Evolutionary conservation across 768 basidiomycete genomes (phyloP), one percentile per base, ranked within the genome.

Genomic region (Cystofilobasidium macerans): DNA sequence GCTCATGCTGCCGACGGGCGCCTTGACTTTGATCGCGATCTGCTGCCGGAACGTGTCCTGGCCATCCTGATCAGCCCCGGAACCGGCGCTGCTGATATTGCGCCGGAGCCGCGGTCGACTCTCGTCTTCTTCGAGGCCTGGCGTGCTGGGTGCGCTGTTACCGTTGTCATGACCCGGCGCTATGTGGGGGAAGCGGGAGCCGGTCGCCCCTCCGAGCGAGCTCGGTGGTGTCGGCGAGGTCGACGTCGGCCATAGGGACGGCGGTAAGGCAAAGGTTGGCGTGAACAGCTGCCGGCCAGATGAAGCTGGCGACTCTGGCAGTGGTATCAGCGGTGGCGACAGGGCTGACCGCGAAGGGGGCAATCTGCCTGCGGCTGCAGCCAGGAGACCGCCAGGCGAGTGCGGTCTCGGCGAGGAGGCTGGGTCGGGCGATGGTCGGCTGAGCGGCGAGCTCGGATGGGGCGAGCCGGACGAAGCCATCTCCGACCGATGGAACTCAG

Each of bases 1-100:
- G 22, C 42, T 47, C 67, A 68, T 68, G 56, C 47, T 38, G 20
- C 67, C 67, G 24, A 68, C 67, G 11, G 67, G 67, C 7, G 61
- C 67, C 26, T 43, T 45, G 35, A 68, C 47, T n/a, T 36, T 58
- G 45, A 68, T 64, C 35, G 38, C 57, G 22, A 68, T 57, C 45
- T 54, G 30, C 30, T 62, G 51, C 18, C 26, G 47, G 32, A 68
- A 68, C 33, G 60, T 67, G 36, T 67, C 65, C n/a, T 61, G 45
- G 8, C 43, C 36, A 20, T 64, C 63, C 51, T 54, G 51, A 20
- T 54, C 51, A 5, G 12, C 51, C 12, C 28, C 30, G 18, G 51
- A 54, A 30, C 51, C 51, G 3, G 26, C 14, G 30, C 51, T 54
- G 51, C 51, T 54, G 18, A 54, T 2, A 20, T 54, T 54, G 8